These are phyloP conservation scores for Alloteropsis angusta DNA, from an alignment of 202 grass and related monocot genomes.

Conservation along the genomic window DNA sequence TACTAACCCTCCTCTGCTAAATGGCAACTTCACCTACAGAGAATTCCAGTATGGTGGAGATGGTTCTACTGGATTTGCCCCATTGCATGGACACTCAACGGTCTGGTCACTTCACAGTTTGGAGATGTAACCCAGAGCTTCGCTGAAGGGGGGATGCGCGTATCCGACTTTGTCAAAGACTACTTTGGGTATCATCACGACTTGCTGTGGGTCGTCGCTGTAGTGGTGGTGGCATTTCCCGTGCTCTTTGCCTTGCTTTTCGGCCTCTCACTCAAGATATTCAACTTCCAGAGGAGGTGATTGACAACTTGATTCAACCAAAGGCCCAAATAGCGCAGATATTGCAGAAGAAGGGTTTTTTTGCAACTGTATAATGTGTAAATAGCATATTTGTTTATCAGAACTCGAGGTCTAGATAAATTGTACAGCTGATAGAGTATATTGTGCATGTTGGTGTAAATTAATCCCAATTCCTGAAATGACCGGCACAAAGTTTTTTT, in stretches of 20 bases:
- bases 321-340: not conserved
- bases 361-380: not conserved
- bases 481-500: not conserved
- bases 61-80: slow-evolving; percentile 75
- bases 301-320: not conserved
- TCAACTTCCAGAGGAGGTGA: slow-evolving; percentile 73
- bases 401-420: not conserved
- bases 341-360: not conserved
- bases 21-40: slow-evolving; percentile 21
- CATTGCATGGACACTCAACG: slow-evolving; percentile 67
- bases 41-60: slow-evolving; percentile 78
- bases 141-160: not conserved
- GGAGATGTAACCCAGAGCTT: slow-evolving; percentile 36
- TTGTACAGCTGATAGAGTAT: not conserved
- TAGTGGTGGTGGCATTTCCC: slow-evolving; percentile 37
- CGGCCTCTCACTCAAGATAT: slow-evolving; percentile 42
- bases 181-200: slow-evolving; percentile 53
- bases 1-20: not conserved
- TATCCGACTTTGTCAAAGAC: slow-evolving; percentile 42
- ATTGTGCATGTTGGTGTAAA: not conserved
- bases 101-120: slow-evolving; percentile 52
- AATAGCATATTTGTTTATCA: not conserved
- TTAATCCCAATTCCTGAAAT: not conserved
- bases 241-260: slow-evolving; percentile 51
- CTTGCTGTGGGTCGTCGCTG: slow-evolving; percentile 41